Evolutionary conservation across 1,284 basidiomycete species (phyloP).

Genomic region (Moniliella sp.): DNA sequence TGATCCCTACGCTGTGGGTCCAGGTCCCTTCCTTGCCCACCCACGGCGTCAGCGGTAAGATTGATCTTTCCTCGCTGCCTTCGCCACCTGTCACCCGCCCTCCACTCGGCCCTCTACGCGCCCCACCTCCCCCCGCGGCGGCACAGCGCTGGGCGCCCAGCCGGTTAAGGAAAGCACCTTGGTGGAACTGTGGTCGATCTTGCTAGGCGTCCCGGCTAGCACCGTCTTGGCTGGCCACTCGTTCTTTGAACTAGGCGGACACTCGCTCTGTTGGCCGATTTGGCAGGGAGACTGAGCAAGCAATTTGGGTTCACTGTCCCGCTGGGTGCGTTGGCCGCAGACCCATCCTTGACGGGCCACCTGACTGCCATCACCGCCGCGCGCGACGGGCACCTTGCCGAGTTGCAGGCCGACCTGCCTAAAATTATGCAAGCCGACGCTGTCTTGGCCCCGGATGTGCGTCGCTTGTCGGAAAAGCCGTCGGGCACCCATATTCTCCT

Average conservation of each 20-base stretch:
- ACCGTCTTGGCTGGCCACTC: conserved; percentile 12
- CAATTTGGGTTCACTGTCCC: conserved; percentile 23
- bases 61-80: conserved; percentile 25
- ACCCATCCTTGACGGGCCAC: conserved; percentile 23
- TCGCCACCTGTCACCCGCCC: too few relatives aligned
- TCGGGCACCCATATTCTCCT: conserved; percentile 14
- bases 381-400: conserved; percentile 26
- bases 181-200: conserved; percentile 21
- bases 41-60: conserved; percentile 29
- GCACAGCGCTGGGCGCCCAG: conserved; percentile 8
- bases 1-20: conserved; percentile 30
- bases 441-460: conserved; percentile 11
- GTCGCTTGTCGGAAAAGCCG: neutral
- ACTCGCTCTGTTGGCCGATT: conserved; percentile 27
- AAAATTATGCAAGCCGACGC: conserved; percentile 22
- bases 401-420: conserved; percentile 28
- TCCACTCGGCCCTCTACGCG: conserved; percentile 1
- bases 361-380: conserved; percentile 15
- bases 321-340: conserved; percentile 18
- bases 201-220: conserved; percentile 19
- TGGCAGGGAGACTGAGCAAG: conserved; percentile 21
- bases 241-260: conserved; percentile 32
- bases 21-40: conserved; percentile 22
- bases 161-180: conserved; percentile 18
- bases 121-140: conserved; percentile 9